These are phyloP conservation scores for Pleurotus salmoneostramineus DNA, from an alignment of 768 basidiomycete species.

Conservation along the genomic window DNA sequence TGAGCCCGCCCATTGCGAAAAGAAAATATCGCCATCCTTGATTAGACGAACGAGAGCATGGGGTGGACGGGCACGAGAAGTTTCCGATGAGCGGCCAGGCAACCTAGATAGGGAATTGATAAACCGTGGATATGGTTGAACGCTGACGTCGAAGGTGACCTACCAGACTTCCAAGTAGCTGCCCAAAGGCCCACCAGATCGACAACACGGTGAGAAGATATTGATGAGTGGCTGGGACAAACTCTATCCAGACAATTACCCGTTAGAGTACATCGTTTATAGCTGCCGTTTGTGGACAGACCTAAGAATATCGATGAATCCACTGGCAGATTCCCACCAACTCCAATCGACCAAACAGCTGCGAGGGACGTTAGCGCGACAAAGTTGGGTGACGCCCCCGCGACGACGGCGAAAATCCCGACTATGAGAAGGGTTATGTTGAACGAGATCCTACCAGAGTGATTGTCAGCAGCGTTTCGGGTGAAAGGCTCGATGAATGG, in stretches of 20 bases:
- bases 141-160: background rate
- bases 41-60: conserved; percentile 49
- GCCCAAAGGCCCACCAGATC: conserved; percentile 79
- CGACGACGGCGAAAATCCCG: conserved; percentile 60
- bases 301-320: conserved; percentile 76
- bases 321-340: conserved; percentile 60
- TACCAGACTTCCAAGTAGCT: conserved; percentile 52
- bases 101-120: conserved; percentile 29
- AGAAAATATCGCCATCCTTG: conserved; percentile 76
- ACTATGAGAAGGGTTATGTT: conserved; percentile 69
- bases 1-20: conserved; percentile 69
- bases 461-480: background rate
- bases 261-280: background rate
- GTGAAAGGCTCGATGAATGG: conserved; percentile 6
- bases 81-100: conserved; percentile 75
- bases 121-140: background rate
- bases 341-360: conserved; percentile 61
- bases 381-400: conserved; percentile 55
- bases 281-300: conserved; percentile 19
- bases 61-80: conserved; percentile 48
- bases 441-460: conserved; percentile 48
- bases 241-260: conserved; percentile 38
- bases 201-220: conserved; percentile 73
- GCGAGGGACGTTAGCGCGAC: conserved; percentile 47
- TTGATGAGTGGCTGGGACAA: conserved; percentile 68